These are phyloP conservation scores for Grigorovia humatica DNA, from an alignment of 805 yeast species.

Conservation along the genomic window DNA sequence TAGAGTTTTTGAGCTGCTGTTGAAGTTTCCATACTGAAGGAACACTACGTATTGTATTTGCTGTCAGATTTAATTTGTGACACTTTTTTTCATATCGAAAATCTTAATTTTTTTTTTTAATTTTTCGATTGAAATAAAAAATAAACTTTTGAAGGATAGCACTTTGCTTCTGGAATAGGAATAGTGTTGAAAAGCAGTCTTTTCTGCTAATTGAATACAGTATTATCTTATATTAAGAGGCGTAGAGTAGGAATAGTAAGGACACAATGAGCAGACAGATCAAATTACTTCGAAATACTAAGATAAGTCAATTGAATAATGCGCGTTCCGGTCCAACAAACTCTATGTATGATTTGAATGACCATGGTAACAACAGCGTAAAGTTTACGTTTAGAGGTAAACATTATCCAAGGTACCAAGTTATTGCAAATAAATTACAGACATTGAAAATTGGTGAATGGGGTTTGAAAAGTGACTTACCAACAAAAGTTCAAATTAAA, in stretches of 20 bases:
- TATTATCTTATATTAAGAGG: background rate
- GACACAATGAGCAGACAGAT: background rate
- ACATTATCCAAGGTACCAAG: slow-evolving; percentile 56
- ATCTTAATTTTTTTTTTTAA: too few species aligned
- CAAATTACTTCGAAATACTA: background rate
- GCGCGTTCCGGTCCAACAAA: slow-evolving; percentile 7
- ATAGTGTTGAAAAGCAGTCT: too few species aligned
- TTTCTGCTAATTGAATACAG: too few species aligned
- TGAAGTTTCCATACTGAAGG: too few species aligned
- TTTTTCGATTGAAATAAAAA: too few species aligned
- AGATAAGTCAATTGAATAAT: slow-evolving; percentile 34
- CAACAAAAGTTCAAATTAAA: slow-evolving; percentile 34
- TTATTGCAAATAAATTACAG: slow-evolving; percentile 57
- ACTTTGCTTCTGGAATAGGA: too few species aligned
- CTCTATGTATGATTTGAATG: background rate
- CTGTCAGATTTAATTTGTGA: too few species aligned
- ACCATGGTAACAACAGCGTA: background rate
- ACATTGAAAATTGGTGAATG: slow-evolving; percentile 57
- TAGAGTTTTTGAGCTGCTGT: too few species aligned
- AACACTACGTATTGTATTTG: too few species aligned
- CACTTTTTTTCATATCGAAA: too few species aligned
- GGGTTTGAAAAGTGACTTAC: slow-evolving; percentile 66
- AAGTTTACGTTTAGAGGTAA: slow-evolving; percentile 1
- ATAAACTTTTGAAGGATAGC: too few species aligned
- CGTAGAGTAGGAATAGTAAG: slow-evolving; percentile 16